Evolutionary conservation across 1,284 basidiomycete species (phyloP), one percentile per base, ranked within the genome.

Genomic region (Rugosomyces carneus): DNA sequence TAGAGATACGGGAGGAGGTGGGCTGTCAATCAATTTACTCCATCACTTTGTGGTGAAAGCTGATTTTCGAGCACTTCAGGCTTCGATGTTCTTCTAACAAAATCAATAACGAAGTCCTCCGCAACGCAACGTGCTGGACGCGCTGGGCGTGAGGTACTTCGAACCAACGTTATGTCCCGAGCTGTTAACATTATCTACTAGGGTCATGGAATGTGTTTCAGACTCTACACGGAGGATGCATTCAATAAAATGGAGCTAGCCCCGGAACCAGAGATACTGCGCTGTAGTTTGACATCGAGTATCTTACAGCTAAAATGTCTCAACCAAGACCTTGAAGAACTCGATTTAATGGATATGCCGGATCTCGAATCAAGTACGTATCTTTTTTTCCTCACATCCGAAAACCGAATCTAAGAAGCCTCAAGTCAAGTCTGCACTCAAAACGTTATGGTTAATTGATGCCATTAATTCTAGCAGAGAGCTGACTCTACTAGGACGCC

Each of bases 51-150:
- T 37, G n/a, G n/a, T 7, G 21, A 7, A 7, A 23, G 21, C 21
- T 23, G 7, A 23, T 23, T 23, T 23, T n/a, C n/a, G 21, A 23
- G 21, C 21, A 23, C 20, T 11, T 4, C 53, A 89, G 91, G 90
- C 1, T 89, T 98, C 55, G 91, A 95, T 65, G 86, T 89, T n/a
- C 71, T 97, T 10, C 61, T 89, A 37, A 86, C 86, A n/a, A 78
- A 80, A 60, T 79, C 86, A 39, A 89, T 96, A 52, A 89, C 88
- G n/a, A 84, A 91, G 64, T 91, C 91, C 0, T 88, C 91, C 23
- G 88, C 92, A 8, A 81, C 84, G 75, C 85, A 89, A 57, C 71
- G 93, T 37, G 80, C 93, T 27, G 92, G 94, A 65, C 84, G 95
- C 57, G 90, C 91, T 0, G 91, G 96, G 55, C 85, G 95, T 57